A percentile compares a stretch with the other conserved stretches of the same genome.
Evolutionary conservation across 345 rosid species (phyloP).

Genomic region (Murraya paniculata): DNA sequence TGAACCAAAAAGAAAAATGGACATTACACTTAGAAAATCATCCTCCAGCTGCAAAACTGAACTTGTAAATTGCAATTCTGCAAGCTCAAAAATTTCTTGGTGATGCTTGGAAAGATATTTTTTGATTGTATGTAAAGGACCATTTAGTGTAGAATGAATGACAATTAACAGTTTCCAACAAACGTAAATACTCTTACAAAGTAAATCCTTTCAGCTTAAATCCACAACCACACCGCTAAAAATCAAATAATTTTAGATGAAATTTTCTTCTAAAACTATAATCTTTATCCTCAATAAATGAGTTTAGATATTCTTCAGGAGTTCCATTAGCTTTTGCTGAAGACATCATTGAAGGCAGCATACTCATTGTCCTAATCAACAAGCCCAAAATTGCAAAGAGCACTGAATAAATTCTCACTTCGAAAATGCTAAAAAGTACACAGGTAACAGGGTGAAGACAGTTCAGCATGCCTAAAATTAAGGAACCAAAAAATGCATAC

Average conservation of each 20-base stretch:
- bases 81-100: background rate
- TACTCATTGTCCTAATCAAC: background rate
- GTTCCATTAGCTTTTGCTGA: background rate
- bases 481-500: background rate
- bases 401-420: background rate
- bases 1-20: slow-evolving; percentile 1
- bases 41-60: background rate
- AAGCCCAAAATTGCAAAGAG: background rate
- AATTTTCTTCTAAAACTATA: background rate
- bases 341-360: background rate
- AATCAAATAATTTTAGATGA: background rate
- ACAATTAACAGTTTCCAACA: background rate
- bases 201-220: background rate
- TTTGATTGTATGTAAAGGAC: no score
- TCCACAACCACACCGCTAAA: background rate
- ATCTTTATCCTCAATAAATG: background rate
- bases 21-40: slow-evolving; percentile 4
- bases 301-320: background rate
- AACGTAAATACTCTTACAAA: background rate
- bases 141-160: no score
- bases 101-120: background rate
- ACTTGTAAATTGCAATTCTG: background rate
- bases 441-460: background rate
- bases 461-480: background rate
- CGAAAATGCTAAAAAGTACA: background rate